These are phyloP conservation scores for Populus euphratica DNA, from an alignment of 345 rosid species.

Conservation along the genomic window DNA sequence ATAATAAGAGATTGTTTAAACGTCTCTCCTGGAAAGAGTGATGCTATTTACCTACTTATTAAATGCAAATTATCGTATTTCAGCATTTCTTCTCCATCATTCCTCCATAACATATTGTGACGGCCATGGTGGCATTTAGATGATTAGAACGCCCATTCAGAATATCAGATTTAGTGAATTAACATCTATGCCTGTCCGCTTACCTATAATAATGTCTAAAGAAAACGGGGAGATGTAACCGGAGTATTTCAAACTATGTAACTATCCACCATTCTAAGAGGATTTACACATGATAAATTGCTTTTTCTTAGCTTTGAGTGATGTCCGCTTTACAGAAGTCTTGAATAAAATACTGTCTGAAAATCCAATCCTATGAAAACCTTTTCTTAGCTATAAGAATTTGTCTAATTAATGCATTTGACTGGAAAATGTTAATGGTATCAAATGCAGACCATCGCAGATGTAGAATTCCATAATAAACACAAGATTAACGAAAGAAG, in stretches of 20 bases:
- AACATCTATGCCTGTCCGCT: not conserved
- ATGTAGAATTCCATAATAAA: not conserved
- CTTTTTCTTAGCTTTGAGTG: not conserved
- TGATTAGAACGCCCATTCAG: not conserved
- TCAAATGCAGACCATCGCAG: not conserved
- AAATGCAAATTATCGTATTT: not conserved
- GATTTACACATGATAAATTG: not conserved
- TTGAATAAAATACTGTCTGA: not conserved
- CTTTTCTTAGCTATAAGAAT: not conserved
- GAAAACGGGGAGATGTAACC: not conserved
- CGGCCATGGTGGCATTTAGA: not conserved
- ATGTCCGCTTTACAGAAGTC: not conserved
- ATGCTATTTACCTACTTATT: not conserved
- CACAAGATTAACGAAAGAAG: not conserved
- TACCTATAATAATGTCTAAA: not conserved
- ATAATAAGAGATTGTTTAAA: not conserved
- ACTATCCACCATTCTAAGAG: not conserved
- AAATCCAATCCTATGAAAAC: not conserved
- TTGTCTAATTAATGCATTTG: not conserved
- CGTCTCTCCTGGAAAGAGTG: not conserved
- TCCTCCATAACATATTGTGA: not conserved
- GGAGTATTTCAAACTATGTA: not conserved
- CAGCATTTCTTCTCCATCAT: not conserved
- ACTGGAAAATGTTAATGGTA: not conserved
- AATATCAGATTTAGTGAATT: not conserved